phyloP scores from a whole-genome alignment of 2,329 filamentous ascomycete species.

The Aspergillus persii region DNA sequence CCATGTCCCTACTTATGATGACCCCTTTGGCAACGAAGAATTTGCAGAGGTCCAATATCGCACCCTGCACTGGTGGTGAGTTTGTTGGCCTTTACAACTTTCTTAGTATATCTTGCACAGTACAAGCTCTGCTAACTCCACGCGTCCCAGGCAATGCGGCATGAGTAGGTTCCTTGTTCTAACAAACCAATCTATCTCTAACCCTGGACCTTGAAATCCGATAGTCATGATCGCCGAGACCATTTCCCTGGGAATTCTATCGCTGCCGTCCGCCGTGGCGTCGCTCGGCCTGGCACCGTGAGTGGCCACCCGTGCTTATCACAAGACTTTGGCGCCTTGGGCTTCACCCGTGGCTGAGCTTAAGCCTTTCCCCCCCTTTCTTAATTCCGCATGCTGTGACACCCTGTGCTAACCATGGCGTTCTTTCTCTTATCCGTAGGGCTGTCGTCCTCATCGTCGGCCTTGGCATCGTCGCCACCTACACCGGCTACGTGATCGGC shows the following conservation, averaged over 20 bases:
- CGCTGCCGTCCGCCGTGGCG: conserved; percentile 51
- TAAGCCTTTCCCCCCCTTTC: not conserved
- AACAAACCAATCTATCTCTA: not conserved
- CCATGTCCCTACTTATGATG: conserved; percentile 9
- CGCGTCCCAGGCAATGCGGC: conserved; percentile 34
- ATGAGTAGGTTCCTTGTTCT: conserved; percentile 28
- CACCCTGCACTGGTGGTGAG: conserved; percentile 45
- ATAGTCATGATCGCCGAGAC: conserved; percentile 56
- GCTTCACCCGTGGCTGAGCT: not conserved
- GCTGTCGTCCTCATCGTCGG: conserved; percentile 46
- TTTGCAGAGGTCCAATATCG: conserved; percentile 47
- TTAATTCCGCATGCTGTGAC: not conserved
- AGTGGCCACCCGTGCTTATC: conserved; percentile 7
- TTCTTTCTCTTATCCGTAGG: not conserved
- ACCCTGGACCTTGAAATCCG: not conserved
- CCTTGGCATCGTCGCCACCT: conserved; percentile 53
- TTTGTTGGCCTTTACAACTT: not conserved
- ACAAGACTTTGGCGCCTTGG: not conserved
- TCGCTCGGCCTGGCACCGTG: conserved; percentile 51
- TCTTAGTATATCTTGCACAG: not conserved
- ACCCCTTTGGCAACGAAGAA: conserved; percentile 35
- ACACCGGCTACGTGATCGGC: conserved; percentile 58
- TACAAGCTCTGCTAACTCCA: not conserved
- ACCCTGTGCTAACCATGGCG: not conserved
- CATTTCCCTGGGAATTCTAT: conserved; percentile 55